These are phyloP conservation scores for Paragyromitra xinjiangensis DNA, from an alignment of 495 filamentous ascomycete genomes.

Conservation along the genomic window DNA sequence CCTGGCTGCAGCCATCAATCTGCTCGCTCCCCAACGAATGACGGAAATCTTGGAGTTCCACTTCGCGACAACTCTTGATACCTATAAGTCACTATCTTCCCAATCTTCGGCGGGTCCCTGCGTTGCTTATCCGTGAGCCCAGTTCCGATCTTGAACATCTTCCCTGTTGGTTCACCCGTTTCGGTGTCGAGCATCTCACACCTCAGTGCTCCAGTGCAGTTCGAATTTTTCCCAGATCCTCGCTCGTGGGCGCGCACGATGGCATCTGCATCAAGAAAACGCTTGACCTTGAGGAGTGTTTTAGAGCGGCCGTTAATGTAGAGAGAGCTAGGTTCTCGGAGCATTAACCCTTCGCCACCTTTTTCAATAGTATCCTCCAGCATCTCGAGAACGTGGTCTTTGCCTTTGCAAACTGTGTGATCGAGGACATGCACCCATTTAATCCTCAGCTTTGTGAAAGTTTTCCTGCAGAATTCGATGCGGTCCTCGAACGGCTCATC, in stretches of 20 bases:
- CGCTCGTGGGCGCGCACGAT: conserved; percentile 55
- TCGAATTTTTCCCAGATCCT: conserved; percentile 53
- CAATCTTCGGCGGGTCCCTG: conserved; percentile 55
- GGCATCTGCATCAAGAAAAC: conserved; percentile 56
- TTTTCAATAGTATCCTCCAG: conserved; percentile 48
- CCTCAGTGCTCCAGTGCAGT: conserved; percentile 50
- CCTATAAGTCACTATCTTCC: conserved; percentile 50
- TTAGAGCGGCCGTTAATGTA: conserved; percentile 54
- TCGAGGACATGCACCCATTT: conserved; percentile 53
- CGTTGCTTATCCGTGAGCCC: conserved; percentile 56
- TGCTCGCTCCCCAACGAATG: conserved; percentile 54
- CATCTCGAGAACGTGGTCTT: conserved; percentile 49
- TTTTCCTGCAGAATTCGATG: conserved; percentile 41
- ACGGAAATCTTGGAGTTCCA: conserved; percentile 56
- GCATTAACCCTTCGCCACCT: conserved; percentile 57
- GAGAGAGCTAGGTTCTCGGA: conserved; percentile 49
- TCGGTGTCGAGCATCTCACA: conserved; percentile 56
- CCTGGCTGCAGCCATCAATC: conserved; percentile 33
- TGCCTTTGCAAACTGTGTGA: conserved; percentile 43
- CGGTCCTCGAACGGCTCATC: conserved; percentile 54
- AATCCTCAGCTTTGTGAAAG: conserved; percentile 45
- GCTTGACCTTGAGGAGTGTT: conserved; percentile 56
- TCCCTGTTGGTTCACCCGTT: conserved; percentile 52
- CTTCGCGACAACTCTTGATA: conserved; percentile 56
- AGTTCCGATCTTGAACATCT: conserved; percentile 57